Evolutionary conservation across 164 flowering plant species (phyloP), one percentile per base, ranked within the genome.

Genomic region (Echeveria elegans): DNA sequence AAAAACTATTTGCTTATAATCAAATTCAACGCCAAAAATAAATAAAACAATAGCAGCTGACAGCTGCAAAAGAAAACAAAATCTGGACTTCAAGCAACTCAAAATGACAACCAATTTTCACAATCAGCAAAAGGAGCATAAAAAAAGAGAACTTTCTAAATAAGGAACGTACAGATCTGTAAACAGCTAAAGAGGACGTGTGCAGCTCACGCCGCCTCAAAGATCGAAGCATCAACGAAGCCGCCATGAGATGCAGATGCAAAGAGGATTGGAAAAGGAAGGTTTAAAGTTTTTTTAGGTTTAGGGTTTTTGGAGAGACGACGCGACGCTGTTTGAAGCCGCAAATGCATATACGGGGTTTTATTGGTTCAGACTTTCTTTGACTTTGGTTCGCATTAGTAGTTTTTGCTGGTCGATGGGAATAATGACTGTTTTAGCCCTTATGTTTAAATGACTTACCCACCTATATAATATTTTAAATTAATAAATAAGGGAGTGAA

Each of bases 201-300:
- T 45, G 66, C 4, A 73, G 64, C 40, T 76, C 76, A 1, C 76
- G 70, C 5, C 75, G 77, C 50, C 61, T 56, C 61, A 56, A 26
- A 6, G 61, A 56, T 14, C 79, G 70, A 15, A 72, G 73, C 14
- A 76, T 69, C 14, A 70, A 36, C 31, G 77, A 63, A 28, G 74
- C 68, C n/a, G 79, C 77, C 80, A 77, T 77, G 60, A 31, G 16
- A 23, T 11, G 7, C 4, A 12, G 59, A 11, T 3, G 18, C 9
- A 4, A 6, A 18, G 26, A 47, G 66, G 37, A 18, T 9, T 23
- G 65, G 19, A 1, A 7, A 21, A 40, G 47, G 66, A 41, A 18
- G 58, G 28, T 45, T 28, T 45, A 41, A 28, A 47, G n/a, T n/a
- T n/a, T n/a, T n/a, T n/a, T n/a, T n/a, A n/a, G 19, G 3, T 63